Percentiles rank a stretch among this genome's conserved stretches.
These are phyloP conservation scores for Xerophyta viscosa DNA, from an alignment of 106 monocot genomes.

Conservation along the genomic window DNA sequence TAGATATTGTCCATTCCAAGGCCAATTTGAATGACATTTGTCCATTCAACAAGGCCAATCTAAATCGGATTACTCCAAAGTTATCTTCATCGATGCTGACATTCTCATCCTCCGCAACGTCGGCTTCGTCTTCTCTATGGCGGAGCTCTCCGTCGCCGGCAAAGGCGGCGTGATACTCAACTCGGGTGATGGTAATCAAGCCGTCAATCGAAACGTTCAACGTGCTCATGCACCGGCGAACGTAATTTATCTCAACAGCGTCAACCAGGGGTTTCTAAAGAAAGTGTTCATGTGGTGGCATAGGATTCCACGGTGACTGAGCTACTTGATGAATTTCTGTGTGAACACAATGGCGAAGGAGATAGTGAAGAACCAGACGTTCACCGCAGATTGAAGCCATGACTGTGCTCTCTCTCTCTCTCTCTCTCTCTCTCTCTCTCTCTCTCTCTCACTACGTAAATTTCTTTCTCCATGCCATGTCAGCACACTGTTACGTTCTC, in stretches of 20 bases:
- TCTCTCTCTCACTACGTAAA: too few species aligned
- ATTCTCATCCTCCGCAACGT: slow-evolving; percentile 68
- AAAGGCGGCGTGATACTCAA: slow-evolving; percentile 78
- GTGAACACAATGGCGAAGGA: slow-evolving; percentile 39
- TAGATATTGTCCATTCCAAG: too few species aligned
- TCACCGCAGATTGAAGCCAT: slow-evolving; percentile 74
- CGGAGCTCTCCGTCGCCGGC: slow-evolving; percentile 64
- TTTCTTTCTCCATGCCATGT: too few species aligned
- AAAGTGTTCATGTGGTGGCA: slow-evolving; percentile 93
- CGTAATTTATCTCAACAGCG: slow-evolving; percentile 68
- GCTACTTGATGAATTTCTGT: slow-evolving; percentile 80
- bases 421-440: too few species aligned
- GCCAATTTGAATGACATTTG: too few species aligned
- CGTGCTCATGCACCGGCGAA: slow-evolving; percentile 23
- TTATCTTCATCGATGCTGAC: slow-evolving; percentile 80
- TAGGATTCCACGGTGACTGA: slow-evolving; percentile 62
- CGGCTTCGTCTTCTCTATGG: slow-evolving; percentile 33
- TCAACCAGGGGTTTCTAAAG: slow-evolving; percentile 85
- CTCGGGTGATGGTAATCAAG: slow-evolving; percentile 83
- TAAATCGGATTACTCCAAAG: slow-evolving; percentile 52
- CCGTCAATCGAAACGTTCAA: slow-evolving; percentile 68
- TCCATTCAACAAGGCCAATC: too few species aligned
- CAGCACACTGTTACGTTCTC: too few species aligned
- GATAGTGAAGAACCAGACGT: slow-evolving; percentile 38
- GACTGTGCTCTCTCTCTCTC: too few species aligned